phyloP scores from a whole-genome alignment of 306 rosid genomes.

The Trifolium subterraneum region DNA sequence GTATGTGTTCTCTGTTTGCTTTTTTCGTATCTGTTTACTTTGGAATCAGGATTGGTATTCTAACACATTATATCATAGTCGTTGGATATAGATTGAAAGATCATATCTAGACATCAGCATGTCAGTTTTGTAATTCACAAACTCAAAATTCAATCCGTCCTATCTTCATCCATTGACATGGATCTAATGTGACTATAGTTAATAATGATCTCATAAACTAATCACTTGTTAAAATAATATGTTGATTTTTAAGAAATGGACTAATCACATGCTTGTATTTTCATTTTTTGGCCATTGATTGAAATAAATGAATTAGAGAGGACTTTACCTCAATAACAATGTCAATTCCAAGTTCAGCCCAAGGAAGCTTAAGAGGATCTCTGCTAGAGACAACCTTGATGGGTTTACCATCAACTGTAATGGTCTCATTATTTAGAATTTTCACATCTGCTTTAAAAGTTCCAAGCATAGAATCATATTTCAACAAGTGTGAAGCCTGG shows the following conservation, averaged over 20 bases:
- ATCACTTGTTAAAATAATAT: neutral
- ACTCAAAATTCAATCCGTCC: no score
- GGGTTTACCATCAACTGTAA: slow-evolving; percentile 89
- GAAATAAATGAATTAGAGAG: slow-evolving; percentile 3
- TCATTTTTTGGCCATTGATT: neutral
- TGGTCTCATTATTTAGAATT: slow-evolving; percentile 67
- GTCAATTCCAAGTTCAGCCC: slow-evolving; percentile 98
- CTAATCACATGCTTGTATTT: neutral
- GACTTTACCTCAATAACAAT: slow-evolving; percentile 89
- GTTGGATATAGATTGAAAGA: no score
- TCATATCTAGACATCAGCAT: no score
- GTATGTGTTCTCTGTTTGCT: no score
- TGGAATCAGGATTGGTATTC: no score
- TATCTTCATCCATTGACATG: no score
- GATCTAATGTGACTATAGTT: no score
- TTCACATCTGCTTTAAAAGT: slow-evolving; percentile 91
- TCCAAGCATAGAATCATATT: slow-evolving; percentile 95
- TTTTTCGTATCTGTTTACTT: no score
- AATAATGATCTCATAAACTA: no score
- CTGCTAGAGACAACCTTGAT: slow-evolving; percentile 90
- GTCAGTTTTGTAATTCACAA: no score
- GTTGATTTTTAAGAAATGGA: slow-evolving; percentile 18
- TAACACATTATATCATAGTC: no score
- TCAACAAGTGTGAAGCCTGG: slow-evolving; percentile 84
- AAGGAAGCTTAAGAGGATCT: slow-evolving; percentile 96